A percentile compares a stretch with the other conserved stretches of the same genome.
Conservation (phyloP, 108 stramenopile genomes). For the Chaetoceros muelleri region DNA sequence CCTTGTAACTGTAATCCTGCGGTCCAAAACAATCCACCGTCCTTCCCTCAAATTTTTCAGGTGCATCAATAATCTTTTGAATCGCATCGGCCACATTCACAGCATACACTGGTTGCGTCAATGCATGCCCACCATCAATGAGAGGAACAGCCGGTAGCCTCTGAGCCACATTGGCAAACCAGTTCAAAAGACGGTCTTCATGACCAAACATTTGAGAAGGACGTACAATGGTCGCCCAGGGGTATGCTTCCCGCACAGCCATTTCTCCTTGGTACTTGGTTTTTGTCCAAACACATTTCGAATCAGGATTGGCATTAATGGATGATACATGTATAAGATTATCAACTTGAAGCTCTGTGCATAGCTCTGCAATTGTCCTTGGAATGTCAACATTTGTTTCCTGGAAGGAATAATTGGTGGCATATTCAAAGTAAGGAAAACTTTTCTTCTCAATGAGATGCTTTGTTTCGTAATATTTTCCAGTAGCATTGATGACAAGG, state of each 20-base stretch:
- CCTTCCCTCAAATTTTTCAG: conserved; percentile 71
- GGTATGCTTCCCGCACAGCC: conserved; percentile 80
- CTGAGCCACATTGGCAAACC: conserved; percentile 67
- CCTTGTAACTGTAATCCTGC: conserved; percentile 84
- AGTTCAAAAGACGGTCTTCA: conserved; percentile 90
- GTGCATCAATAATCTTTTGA: conserved; percentile 53
- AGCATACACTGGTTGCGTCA: conserved; percentile 91
- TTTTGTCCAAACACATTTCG: conserved; percentile 77
- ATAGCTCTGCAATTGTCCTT: conserved; percentile 77
- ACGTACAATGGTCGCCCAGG: conserved; percentile 89
- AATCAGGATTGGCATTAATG: conserved; percentile 59
- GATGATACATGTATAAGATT: conserved; percentile 88
- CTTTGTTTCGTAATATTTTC: conserved; percentile 88
- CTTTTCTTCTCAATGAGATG: conserved; percentile 55
- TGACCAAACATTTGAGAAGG: conserved; percentile 91
- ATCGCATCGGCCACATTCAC: conserved; percentile 89
- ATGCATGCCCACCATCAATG: conserved; percentile 68
- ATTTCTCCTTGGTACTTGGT: conserved; percentile 90
- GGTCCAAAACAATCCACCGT: conserved; percentile 90
- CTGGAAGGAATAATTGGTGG: conserved; percentile 68
- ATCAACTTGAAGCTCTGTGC: conserved; percentile 84
- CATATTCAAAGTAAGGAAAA: conserved; percentile 66
- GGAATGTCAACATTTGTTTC: conserved; percentile 88
- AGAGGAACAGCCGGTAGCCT: conserved; percentile 61
- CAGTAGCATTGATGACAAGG: conserved; percentile 90